Evolutionary conservation across 2,329 filamentous ascomycete genomes (phyloP).

Genomic region (Pestalotiopsis sp.): DNA sequence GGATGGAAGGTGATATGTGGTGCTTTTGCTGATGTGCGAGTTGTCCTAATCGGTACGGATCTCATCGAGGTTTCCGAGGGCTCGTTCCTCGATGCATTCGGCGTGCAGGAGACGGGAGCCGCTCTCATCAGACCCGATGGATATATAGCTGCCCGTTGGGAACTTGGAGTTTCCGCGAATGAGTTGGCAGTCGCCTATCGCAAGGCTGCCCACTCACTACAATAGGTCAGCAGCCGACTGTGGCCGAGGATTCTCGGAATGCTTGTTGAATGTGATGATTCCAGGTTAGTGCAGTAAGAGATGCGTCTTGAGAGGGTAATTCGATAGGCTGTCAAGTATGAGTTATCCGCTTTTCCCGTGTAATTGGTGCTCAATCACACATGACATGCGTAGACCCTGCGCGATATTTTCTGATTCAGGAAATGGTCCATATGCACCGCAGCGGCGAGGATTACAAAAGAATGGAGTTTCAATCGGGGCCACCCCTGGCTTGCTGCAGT

Average conservation of each 20-base stretch:
- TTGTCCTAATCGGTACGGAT: constrained; percentile 1
- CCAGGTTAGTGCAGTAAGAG: too few species aligned
- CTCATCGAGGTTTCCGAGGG: background rate
- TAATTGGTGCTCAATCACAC: too few species aligned
- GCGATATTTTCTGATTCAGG: too few species aligned
- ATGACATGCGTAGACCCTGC: too few species aligned
- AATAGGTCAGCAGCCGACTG: background rate
- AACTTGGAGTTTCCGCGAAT: background rate
- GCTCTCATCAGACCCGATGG: constrained; percentile 6
- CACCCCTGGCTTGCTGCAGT: too few species aligned
- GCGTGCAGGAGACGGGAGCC: background rate
- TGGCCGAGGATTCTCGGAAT: background rate
- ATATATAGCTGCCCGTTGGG: background rate
- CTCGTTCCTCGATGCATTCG: constrained; percentile 1
- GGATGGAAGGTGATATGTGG: background rate
- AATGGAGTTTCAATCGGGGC: too few species aligned
- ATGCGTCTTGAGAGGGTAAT: too few species aligned
- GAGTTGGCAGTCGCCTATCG: background rate
- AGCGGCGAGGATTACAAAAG: too few species aligned
- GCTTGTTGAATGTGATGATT: too few species aligned
- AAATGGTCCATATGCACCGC: too few species aligned
- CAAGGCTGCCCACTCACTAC: background rate
- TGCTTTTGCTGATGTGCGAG: background rate
- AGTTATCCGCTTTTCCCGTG: too few species aligned
- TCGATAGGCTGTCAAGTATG: too few species aligned